Evolutionary conservation across 2,329 filamentous ascomycete genomes (phyloP).

Genomic region (Cladosporium sp.): DNA sequence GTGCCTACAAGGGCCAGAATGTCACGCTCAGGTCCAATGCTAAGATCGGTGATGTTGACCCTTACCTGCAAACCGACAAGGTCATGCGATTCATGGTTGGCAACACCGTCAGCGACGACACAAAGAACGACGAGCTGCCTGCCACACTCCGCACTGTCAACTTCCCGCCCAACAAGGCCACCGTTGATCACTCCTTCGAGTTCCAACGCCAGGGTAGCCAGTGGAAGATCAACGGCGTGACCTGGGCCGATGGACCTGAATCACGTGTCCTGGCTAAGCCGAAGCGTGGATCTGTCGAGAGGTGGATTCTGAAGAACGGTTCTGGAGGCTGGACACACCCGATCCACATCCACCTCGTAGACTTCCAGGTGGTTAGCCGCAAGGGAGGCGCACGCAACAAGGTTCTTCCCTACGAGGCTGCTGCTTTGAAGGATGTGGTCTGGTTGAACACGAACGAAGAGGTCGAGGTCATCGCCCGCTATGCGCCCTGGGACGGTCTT

Average conservation of each 20-base stretch:
- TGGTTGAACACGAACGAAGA: conserved; percentile 51
- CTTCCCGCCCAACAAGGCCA: conserved; percentile 32
- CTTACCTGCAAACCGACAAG: conserved; percentile 51
- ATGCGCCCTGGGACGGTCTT: conserved; percentile 51
- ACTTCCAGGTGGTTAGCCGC: conserved; percentile 54
- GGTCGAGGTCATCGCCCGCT: conserved; percentile 49
- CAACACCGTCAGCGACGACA: conserved; percentile 34
- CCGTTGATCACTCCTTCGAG: conserved; percentile 42
- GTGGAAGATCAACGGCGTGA: conserved; percentile 51
- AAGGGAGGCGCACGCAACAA: conserved; percentile 38
- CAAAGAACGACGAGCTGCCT: conserved; percentile 39
- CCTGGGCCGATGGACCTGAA: conserved; percentile 30
- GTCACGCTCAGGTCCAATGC: conserved; percentile 25
- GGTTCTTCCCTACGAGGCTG: conserved; percentile 50
- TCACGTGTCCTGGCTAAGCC: conserved; percentile 33
- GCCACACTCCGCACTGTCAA: conserved; percentile 24
- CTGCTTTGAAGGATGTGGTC: conserved; percentile 56
- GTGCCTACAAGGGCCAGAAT: conserved; percentile 45
- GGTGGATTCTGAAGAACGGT: conserved; percentile 41
- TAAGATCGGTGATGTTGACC: conserved; percentile 31
- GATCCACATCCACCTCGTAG: conserved; percentile 37
- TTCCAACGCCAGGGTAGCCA: conserved; percentile 42
- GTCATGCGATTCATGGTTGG: conserved; percentile 46
- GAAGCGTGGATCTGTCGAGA: conserved; percentile 31
- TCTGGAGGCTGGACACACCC: conserved; percentile 46